These are phyloP conservation scores for Boechera retrofracta DNA, from an alignment of 345 rosid species.

Conservation along the genomic window DNA sequence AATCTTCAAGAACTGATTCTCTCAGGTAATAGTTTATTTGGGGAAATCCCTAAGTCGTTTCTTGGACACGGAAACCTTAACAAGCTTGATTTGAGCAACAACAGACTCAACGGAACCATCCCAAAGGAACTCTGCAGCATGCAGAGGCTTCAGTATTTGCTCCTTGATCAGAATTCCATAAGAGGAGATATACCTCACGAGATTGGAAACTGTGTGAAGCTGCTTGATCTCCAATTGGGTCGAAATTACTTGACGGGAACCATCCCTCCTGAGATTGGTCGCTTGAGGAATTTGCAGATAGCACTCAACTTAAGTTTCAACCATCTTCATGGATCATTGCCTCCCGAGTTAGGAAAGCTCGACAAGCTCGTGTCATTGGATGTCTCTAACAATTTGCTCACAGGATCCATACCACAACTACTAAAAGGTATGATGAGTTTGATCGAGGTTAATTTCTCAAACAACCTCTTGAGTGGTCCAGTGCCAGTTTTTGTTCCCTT, in stretches of 20 bases:
- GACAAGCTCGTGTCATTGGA: conserved; percentile 89
- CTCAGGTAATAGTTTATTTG: conserved; percentile 74
- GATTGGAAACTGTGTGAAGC: conserved; percentile 70
- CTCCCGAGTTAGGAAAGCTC: conserved; percentile 75
- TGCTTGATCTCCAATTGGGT: conserved; percentile 67
- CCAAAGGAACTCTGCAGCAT: conserved; percentile 67
- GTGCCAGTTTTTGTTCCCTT: conserved; percentile 78
- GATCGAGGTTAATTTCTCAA: conserved; percentile 89
- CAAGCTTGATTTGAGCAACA: conserved; percentile 81
- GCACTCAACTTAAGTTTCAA: conserved; percentile 84
- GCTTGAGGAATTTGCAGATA: conserved; percentile 71
- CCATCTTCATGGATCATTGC: conserved; percentile 79
- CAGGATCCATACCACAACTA: conserved; percentile 73
- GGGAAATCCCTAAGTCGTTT: conserved; percentile 78
- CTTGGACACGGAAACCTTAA: conserved; percentile 83
- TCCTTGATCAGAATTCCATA: conserved; percentile 69
- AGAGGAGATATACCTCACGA: conserved; percentile 81
- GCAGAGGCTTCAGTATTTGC: conserved; percentile 70
- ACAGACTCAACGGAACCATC: conserved; percentile 79
- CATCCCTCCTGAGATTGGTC: conserved; percentile 75
- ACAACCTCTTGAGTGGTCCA: conserved; percentile 73
- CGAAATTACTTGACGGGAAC: conserved; percentile 81
- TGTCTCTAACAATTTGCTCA: conserved; percentile 82
- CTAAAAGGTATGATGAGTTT: conserved; percentile 87
- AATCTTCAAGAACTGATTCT: conserved; percentile 93